These are phyloP conservation scores for Entomortierella chlamydospora DNA, from an alignment of 192 early-diverging fungal species.

Conservation along the genomic window DNA sequence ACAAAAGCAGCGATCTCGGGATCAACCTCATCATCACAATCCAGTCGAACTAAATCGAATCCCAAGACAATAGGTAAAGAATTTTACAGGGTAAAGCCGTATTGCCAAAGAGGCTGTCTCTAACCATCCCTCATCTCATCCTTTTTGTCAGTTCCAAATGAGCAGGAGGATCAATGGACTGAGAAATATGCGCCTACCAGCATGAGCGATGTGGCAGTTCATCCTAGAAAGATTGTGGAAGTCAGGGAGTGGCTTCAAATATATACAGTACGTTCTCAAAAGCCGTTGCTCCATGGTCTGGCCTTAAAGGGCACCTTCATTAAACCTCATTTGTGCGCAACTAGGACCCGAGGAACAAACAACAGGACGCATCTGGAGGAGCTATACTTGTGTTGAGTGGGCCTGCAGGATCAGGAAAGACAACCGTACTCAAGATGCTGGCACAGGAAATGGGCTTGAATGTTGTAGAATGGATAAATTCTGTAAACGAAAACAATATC, in stretches of 20 bases:
- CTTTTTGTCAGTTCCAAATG: neutral
- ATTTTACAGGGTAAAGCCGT: neutral
- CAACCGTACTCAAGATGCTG: slow-evolving; percentile 66
- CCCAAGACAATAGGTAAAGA: neutral
- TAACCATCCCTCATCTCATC: too few relatives aligned
- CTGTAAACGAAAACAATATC: slow-evolving; percentile 53
- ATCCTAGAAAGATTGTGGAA: slow-evolving; percentile 60
- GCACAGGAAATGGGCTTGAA: slow-evolving; percentile 63
- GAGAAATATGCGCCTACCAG: slow-evolving; percentile 40
- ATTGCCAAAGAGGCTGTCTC: too few relatives aligned
- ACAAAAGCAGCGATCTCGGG: neutral
- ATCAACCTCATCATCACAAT: neutral
- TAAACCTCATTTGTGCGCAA: neutral
- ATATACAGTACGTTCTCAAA: slow-evolving; percentile 25
- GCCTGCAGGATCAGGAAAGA: slow-evolving; percentile 75
- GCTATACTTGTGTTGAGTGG: slow-evolving; percentile 68
- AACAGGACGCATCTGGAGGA: slow-evolving; percentile 38
- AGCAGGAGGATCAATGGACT: slow-evolving; percentile 28
- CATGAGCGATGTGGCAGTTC: slow-evolving; percentile 61
- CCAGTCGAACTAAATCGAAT: neutral
- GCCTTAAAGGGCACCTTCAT: neutral
- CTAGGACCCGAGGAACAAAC: slow-evolving; percentile 23
- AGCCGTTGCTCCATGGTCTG: neutral
- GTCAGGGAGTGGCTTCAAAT: slow-evolving; percentile 68
- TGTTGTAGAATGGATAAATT: slow-evolving; percentile 74